Conservation (phyloP, 805 yeast species). For the Hanseniaspora clermontiae region DNA sequence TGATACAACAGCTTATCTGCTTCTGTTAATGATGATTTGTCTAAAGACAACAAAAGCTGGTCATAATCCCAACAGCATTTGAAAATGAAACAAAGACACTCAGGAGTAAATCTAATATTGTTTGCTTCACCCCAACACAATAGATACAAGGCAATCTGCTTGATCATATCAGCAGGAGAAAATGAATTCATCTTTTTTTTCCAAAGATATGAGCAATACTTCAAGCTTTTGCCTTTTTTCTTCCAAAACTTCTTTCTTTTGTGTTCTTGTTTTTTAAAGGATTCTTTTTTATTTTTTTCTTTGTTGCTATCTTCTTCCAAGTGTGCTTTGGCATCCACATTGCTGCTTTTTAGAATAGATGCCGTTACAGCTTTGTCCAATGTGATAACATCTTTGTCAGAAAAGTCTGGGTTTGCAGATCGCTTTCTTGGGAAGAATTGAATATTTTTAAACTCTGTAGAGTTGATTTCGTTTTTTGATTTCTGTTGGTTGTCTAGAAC, state of each 20-base stretch:
- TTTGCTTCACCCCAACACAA: conserved; percentile 87
- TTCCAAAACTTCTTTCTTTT: conserved; percentile 42
- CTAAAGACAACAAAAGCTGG: conserved; percentile 55
- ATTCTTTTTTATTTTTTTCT: neutral
- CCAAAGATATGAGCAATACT: conserved; percentile 78
- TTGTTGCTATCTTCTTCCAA: neutral
- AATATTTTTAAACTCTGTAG: conserved; percentile 34
- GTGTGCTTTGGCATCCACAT: neutral
- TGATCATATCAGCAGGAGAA: conserved; percentile 44
- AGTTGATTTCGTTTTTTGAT: conserved; percentile 34
- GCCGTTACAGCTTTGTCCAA: neutral
- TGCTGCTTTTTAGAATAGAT: neutral
- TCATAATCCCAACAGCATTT: conserved; percentile 67
- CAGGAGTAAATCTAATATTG: conserved; percentile 78
- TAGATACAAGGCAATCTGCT: conserved; percentile 58
- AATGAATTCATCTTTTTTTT: conserved; percentile 45
- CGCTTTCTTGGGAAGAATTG: conserved; percentile 9
- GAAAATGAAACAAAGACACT: conserved; percentile 71
- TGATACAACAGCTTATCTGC: neutral
- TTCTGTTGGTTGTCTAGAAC: conserved; percentile 37
- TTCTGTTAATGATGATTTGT: conserved; percentile 28
- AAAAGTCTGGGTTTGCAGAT: conserved; percentile 36
- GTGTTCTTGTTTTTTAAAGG: conserved; percentile 31
- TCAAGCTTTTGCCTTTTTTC: conserved; percentile 33
- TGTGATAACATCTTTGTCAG: neutral